Evolutionary conservation across 2,329 filamentous ascomycete genomes (phyloP), one percentile per base, ranked within the genome.

Genomic region (Phialophora verrucosa): DNA sequence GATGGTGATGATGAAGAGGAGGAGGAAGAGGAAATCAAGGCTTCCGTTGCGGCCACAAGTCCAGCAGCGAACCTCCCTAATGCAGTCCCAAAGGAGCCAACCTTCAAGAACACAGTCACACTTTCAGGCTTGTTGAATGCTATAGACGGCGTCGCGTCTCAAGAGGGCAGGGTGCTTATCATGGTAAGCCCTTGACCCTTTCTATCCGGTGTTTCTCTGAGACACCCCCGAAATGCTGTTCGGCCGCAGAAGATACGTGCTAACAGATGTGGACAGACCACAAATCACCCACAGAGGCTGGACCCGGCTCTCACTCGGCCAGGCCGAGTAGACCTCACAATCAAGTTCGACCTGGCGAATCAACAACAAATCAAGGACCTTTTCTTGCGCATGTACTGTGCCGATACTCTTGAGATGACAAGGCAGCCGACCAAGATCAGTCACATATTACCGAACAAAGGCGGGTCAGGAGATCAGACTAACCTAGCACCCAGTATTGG

Each of bases 121-220:
- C 83, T 95, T 1, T 91, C 90, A 0, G 91, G 91, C 0, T 83
- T 95, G 1, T 84, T 96, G 59, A 95, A 96, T 76, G 89, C 90
- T 65, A 92, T 95, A 51, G 91, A 96, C 73, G 91, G 92, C 59
- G 91, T 93, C 0, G 90, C 90, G 0, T 90, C 88, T 2, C 90
- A 91, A 73, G 91, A 94, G 78, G 91, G 91, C 38, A 85, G 90
- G 47, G 85, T 94, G 12, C 84, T 94, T n/a, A 88, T 94, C 79
- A 92, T 93, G 89, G 49, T 51, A 51, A 51, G 49, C 10, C 1
- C 20, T 11, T 20, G 3, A 8, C 5, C n/a, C 14, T n/a, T 7
- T 17, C 14, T 42, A 17, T 17, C 7, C 6, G 38, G 38, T 44
- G 38, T 44, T 17, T 20, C 7, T 3, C 14, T 44, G 6, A n/a